phyloP scores from a whole-genome alignment of 1,284 basidiomycete genomes.

The Cutaneotrichosporon spelunceum region DNA sequence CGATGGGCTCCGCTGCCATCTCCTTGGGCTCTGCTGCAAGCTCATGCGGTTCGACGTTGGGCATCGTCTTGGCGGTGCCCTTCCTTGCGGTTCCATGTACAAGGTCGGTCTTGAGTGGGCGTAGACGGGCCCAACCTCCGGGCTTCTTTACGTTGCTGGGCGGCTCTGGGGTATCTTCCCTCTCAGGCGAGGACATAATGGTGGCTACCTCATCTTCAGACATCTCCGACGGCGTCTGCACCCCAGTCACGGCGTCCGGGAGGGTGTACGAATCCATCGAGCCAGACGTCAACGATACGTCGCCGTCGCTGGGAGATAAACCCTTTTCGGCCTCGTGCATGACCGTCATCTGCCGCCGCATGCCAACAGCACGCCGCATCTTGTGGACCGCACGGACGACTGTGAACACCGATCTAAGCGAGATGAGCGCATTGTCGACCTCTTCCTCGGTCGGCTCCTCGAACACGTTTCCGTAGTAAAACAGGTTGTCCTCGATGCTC shows the following conservation, averaged over 20 bases:
- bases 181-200: background rate
- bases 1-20: conserved; percentile 5
- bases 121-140: background rate
- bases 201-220: conserved; percentile 5
- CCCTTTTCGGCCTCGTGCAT: background rate
- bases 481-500: conserved; percentile 49
- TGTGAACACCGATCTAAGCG: conserved; percentile 45
- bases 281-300: conserved; percentile 27
- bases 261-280: conserved; percentile 48
- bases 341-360: conserved; percentile 3
- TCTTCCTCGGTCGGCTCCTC: conserved; percentile 53
- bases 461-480: conserved; percentile 48
- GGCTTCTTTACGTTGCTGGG: background rate
- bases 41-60: background rate
- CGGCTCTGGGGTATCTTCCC: conserved; percentile 2
- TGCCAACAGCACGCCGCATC: conserved; percentile 14
- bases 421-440: conserved; percentile 47
- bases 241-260: conserved; percentile 17
- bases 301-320: conserved; percentile 17
- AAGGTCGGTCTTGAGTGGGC: conserved; percentile 12
- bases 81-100: background rate
- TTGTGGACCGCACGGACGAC: conserved; percentile 51
- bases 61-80: background rate
- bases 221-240: background rate
- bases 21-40: background rate